phyloP scores from a whole-genome alignment of 768 basidiomycete species.

The Lyophyllum shimeji region DNA sequence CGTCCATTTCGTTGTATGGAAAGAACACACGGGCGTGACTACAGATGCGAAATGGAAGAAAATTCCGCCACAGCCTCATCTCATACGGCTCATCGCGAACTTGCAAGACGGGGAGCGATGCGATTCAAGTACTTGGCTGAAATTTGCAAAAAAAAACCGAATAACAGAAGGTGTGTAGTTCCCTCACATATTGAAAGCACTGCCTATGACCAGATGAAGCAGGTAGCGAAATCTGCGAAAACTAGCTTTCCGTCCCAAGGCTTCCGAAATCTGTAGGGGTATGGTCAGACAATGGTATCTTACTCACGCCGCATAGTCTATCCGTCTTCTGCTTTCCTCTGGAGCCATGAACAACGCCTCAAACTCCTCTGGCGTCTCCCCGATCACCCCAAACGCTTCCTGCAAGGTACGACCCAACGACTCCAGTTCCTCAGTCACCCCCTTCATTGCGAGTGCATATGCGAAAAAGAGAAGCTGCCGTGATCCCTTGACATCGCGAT shows the following conservation, averaged over 20 bases:
- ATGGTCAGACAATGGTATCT: neutral
- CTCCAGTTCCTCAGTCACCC: constrained; percentile 88
- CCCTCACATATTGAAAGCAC: too few relatives aligned
- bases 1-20: neutral
- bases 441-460: constrained; percentile 92
- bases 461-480: constrained; percentile 91
- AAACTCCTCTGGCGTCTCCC: constrained; percentile 78
- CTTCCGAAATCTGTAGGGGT: neutral
- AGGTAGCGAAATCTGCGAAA: neutral
- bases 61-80: too few relatives aligned
- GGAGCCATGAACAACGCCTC: constrained; percentile 66
- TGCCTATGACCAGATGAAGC: too few relatives aligned
- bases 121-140: neutral
- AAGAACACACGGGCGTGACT: too few relatives aligned
- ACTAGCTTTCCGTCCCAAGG: neutral
- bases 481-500: constrained; percentile 77
- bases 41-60: too few relatives aligned
- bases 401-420: constrained; percentile 79
- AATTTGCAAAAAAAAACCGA: constrained; percentile 5
- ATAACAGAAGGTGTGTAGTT: neutral
- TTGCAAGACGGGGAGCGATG: too few relatives aligned
- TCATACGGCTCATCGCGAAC: too few relatives aligned
- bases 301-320: constrained; percentile 21
- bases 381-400: constrained; percentile 90
- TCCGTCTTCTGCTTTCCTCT: constrained; percentile 22